These are phyloP conservation scores for Bryoglossum gracile DNA, from an alignment of 495 filamentous ascomycete species.

Conservation along the genomic window DNA sequence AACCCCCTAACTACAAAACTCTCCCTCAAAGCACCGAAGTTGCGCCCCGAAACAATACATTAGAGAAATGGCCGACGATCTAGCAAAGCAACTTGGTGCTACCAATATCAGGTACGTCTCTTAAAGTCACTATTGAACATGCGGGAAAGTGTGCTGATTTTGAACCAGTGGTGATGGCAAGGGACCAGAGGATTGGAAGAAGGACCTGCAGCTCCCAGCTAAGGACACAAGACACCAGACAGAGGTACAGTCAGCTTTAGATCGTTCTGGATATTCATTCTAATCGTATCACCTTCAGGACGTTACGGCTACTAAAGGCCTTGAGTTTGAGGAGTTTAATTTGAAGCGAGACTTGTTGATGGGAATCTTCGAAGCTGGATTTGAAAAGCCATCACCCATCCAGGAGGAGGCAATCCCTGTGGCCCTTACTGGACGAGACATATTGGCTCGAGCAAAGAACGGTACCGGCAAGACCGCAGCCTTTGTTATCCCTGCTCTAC, in stretches of 20 bases:
- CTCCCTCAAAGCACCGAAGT: too few species aligned
- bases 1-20: neutral
- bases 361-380: conserved; percentile 98
- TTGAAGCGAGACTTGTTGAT: conserved; percentile 93
- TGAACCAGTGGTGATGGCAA: conserved; percentile 37
- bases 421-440: conserved; percentile 88
- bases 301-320: conserved; percentile 93
- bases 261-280: conserved; percentile 14
- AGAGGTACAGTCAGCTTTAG: conserved; percentile 52
- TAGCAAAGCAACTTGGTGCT: conserved; percentile 63
- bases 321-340: conserved; percentile 95
- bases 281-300: conserved; percentile 53
- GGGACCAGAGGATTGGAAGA: conserved; percentile 67
- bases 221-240: conserved; percentile 90
- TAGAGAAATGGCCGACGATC: conserved; percentile 29
- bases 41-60: too few species aligned
- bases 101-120: conserved; percentile 49
- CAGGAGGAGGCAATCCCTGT: conserved; percentile 99
- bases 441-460: conserved; percentile 95
- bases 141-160: conserved; percentile 16
- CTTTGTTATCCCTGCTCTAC: conserved; percentile 91
- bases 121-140: neutral
- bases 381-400: conserved; percentile 97
- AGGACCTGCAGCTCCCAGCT: conserved; percentile 64
- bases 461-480: conserved; percentile 97